Conservation (phyloP, 192 early-diverging fungal genomes). For the Pilobolus umbonatus region DNA sequence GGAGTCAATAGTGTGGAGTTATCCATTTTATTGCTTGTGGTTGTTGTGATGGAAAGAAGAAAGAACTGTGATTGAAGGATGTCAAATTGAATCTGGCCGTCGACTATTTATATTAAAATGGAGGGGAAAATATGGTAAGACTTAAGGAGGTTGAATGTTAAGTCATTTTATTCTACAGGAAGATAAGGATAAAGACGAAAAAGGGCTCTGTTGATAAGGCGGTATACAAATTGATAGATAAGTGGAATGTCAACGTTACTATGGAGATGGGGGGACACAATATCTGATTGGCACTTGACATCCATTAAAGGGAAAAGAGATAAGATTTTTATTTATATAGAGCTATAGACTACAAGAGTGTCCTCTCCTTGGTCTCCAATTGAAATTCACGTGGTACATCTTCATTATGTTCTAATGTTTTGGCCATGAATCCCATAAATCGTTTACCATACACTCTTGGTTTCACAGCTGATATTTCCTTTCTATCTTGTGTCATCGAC, state of each 20-base stretch:
- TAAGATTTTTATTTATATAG: background rate
- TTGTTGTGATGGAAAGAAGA: background rate
- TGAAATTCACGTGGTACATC: slow-evolving; percentile 31
- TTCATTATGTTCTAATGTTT: slow-evolving; percentile 44
- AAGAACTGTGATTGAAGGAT: background rate
- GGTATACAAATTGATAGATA: slow-evolving; percentile 5
- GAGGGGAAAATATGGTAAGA: background rate
- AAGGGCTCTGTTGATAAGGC: slow-evolving; percentile 8
- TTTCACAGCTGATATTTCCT: slow-evolving; percentile 78
- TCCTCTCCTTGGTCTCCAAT: slow-evolving; percentile 17
- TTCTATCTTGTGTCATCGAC: slow-evolving; percentile 35
- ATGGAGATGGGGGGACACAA: too few relatives aligned
- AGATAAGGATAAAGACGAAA: slow-evolving; percentile 8
- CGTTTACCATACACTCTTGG: slow-evolving; percentile 82
- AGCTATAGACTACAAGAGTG: too few relatives aligned
- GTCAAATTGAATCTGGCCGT: background rate
- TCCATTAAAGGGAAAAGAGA: background rate
- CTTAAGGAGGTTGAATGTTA: background rate
- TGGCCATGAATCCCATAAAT: slow-evolving; percentile 84
- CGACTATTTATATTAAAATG: background rate
- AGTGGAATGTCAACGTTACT: too few relatives aligned
- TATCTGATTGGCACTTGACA: too few relatives aligned
- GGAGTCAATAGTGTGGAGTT: too few relatives aligned
- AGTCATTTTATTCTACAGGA: background rate
- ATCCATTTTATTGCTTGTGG: too few relatives aligned